Evolutionary conservation across 2,329 filamentous ascomycete genomes (phyloP).

Genomic region (Capronia coronata): DNA sequence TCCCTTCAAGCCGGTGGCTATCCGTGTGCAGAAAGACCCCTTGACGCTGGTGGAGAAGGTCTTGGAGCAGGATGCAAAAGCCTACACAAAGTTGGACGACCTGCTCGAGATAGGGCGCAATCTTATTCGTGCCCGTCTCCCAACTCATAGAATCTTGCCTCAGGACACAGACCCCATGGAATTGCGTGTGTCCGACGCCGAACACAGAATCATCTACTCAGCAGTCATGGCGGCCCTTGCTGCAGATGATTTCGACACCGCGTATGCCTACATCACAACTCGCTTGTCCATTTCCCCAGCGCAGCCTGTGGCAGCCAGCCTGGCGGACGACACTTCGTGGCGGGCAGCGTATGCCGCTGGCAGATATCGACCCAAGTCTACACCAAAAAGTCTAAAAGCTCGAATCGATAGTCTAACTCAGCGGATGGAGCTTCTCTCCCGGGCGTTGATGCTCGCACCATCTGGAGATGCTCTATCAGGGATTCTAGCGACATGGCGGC

Average conservation of each 20-base stretch:
- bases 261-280: constrained; percentile 61
- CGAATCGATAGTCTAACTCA: constrained; percentile 54
- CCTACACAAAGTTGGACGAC: constrained; percentile 60
- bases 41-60: constrained; percentile 54
- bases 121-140: constrained; percentile 45
- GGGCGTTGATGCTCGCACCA: constrained; percentile 56
- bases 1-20: constrained; percentile 60
- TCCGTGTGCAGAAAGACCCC: constrained; percentile 57
- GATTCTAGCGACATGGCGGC: constrained; percentile 56
- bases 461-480: constrained; percentile 51
- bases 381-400: constrained; percentile 33
- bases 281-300: constrained; percentile 40
- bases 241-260: constrained; percentile 50
- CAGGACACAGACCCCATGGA: constrained; percentile 17
- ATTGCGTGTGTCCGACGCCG: constrained; percentile 33
- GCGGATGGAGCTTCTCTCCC: constrained; percentile 58
- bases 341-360: constrained; percentile 58
- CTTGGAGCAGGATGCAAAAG: constrained; percentile 54
- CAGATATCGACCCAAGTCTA: constrained; percentile 42
- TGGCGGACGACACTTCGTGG: constrained; percentile 56
- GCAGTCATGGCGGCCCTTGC: constrained; percentile 42
- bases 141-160: constrained; percentile 7
- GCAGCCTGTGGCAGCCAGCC: constrained; percentile 20
- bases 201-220: constrained; percentile 43
- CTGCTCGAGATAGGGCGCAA: constrained; percentile 56